Evolutionary conservation across 441 rosid genomes (phyloP).

Genomic region (Rhodomyrtus psidioides): DNA sequence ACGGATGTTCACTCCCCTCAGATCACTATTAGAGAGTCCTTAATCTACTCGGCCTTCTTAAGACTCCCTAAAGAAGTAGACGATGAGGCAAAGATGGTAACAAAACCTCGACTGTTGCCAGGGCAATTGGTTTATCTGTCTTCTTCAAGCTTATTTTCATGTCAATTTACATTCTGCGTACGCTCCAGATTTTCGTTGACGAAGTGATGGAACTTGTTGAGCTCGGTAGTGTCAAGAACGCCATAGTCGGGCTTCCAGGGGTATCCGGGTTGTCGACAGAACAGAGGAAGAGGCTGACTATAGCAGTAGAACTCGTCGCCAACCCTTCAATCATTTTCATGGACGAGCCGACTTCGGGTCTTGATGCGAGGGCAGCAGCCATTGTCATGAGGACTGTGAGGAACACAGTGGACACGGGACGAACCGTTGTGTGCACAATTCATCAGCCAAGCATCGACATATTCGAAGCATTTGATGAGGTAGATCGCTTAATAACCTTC

Average conservation of each 20-base stretch:
- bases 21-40: slow-evolving; percentile 79
- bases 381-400: slow-evolving; percentile 83
- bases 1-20: slow-evolving; percentile 90
- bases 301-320: slow-evolving; percentile 72
- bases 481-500: neutral
- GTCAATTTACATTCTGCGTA: neutral
- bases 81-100: slow-evolving; percentile 68
- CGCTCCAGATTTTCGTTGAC: slow-evolving; percentile 49
- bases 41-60: slow-evolving; percentile 86
- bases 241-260: slow-evolving; percentile 62
- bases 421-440: slow-evolving; percentile 76
- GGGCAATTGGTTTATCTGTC: neutral
- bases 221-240: slow-evolving; percentile 45
- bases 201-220: slow-evolving; percentile 71
- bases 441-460: slow-evolving; percentile 80
- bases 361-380: slow-evolving; percentile 79
- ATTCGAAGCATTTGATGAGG: slow-evolving; percentile 55
- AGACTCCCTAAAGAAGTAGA: slow-evolving; percentile 69
- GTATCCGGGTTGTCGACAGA: slow-evolving; percentile 68
- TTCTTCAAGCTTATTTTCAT: neutral
- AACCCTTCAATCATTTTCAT: slow-evolving; percentile 78
- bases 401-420: slow-evolving; percentile 70
- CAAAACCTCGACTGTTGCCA: neutral
- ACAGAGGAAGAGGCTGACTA: slow-evolving; percentile 71
- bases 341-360: slow-evolving; percentile 85